phyloP scores from a whole-genome alignment of 164 flowering plant genomes.

The Vitis rupestris region DNA sequence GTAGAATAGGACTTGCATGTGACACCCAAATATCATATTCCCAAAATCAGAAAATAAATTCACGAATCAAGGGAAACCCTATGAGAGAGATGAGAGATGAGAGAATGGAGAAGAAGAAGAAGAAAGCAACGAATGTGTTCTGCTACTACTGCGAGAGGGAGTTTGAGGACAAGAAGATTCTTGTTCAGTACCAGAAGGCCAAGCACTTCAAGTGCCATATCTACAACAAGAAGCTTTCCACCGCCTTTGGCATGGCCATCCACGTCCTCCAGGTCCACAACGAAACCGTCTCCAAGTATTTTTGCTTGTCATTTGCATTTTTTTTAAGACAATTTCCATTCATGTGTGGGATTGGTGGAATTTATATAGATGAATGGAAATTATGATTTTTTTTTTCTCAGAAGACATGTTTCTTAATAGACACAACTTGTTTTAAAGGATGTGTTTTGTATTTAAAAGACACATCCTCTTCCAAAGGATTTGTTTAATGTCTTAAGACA shows the following conservation, averaged over 20 bases:
- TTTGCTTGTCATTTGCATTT: too few species aligned
- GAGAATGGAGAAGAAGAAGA: slow-evolving; percentile 86
- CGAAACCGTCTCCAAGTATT: slow-evolving; percentile 44
- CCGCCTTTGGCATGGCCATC: slow-evolving; percentile 95
- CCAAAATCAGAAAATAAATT: neutral
- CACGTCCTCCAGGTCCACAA: slow-evolving; percentile 98
- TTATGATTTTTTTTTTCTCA: too few species aligned
- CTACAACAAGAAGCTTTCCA: slow-evolving; percentile 97
- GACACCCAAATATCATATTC: too few species aligned
- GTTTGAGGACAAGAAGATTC: slow-evolving; percentile 95
- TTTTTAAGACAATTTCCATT: too few species aligned
- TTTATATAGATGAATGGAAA: too few species aligned
- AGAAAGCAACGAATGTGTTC: slow-evolving; percentile 66
- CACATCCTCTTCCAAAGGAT: too few species aligned
- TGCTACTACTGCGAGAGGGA: slow-evolving; percentile 97
- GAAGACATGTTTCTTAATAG: too few species aligned
- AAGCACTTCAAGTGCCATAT: slow-evolving; percentile 97
- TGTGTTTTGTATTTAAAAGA: too few species aligned
- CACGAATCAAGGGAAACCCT: neutral
- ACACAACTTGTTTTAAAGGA: too few species aligned
- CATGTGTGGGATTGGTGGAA: too few species aligned
- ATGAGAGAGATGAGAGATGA: too few species aligned
- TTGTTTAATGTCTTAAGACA: too few species aligned
- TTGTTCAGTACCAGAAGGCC: slow-evolving; percentile 97
- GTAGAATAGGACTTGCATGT: neutral